Evolutionary conservation across 2,329 filamentous ascomycete genomes (phyloP), one percentile per base, ranked within the genome.

Genomic region (Trichothecium sympodiale): DNA sequence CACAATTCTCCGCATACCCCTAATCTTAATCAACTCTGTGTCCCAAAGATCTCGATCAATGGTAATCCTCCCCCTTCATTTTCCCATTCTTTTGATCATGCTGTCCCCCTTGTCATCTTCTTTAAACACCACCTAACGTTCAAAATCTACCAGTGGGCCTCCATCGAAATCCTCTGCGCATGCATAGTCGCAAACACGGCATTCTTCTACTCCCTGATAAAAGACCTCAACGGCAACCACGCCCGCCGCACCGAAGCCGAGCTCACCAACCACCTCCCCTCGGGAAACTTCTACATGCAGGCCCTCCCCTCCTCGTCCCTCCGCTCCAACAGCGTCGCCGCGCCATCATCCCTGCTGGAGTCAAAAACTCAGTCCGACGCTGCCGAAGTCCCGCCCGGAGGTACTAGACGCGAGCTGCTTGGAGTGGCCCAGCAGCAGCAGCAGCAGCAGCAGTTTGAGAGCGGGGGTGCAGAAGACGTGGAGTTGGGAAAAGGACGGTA

Each of bases 101-200:
- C 26, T 27, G 26, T 27, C n/a, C 28, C 28, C 15, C 29, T 10
- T 15, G 17, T 31, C 17, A 8, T 25, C 10, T 25, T 6, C 20
- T 25, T 25, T 25, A n/a, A n/a, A n/a, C n/a, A n/a, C n/a, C n/a
- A n/a, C n/a, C n/a, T n/a, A n/a, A n/a, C n/a, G n/a, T n/a, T n/a
- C n/a, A 12, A 5, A 13, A 15, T 12, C 5, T n/a, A 14, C 20
- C 20, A 54, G 51, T 54, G 52, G 52, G 52, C 52, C 18, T 50
- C 52, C 4, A 46, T 55, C 29, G 52, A 54, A 40, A 54, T 54
- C n/a, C 41, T 54, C 2, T 54, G 52, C 41, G 51, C 49, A 3
- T 55, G 52, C 28, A 38, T 55, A 16, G 52, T 54, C 10, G 46
- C 52, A 18, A 54, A 54, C 27, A 49, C 52, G 0, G 43, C 52